Evolutionary conservation across 192 early-diverging fungal species (phyloP).

Genomic region (Spizellomyces sp.): DNA sequence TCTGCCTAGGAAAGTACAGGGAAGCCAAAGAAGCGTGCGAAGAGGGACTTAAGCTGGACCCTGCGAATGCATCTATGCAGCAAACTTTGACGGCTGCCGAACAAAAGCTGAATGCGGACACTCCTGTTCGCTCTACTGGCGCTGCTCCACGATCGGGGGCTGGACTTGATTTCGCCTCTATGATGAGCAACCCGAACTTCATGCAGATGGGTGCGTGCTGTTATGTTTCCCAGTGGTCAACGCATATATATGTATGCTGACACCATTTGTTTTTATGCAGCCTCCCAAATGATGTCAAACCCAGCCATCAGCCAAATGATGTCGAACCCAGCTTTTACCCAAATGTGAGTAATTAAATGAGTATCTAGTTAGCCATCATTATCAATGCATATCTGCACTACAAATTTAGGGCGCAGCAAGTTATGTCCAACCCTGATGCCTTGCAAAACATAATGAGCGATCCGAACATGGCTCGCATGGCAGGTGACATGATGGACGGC

Average conservation of each 20-base stretch:
- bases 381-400: not conserved
- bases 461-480: conserved; percentile 39
- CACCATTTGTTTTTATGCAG: conserved; percentile 13
- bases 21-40: conserved; percentile 90
- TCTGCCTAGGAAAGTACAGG: conserved; percentile 78
- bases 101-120: conserved; percentile 28
- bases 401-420: conserved; percentile 66
- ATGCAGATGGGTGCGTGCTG: conserved; percentile 85
- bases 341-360: conserved; percentile 60
- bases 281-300: conserved; percentile 57
- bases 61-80: conserved; percentile 80
- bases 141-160: conserved; percentile 25
- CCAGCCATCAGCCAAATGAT: conserved; percentile 83
- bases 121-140: conserved; percentile 7
- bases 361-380: too few species aligned
- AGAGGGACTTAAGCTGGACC: conserved; percentile 79
- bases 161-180: conserved; percentile 71
- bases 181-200: conserved; percentile 92
- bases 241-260: not conserved
- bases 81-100: conserved; percentile 73
- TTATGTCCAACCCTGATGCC: conserved; percentile 72
- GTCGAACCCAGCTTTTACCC: conserved; percentile 87
- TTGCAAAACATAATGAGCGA: conserved; percentile 70
- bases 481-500: too few species aligned
- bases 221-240: not conserved